Evolutionary conservation across 257 asterid species (phyloP), one percentile per base, ranked within the genome.

Genomic region (Nyctanthes arbortristis): DNA sequence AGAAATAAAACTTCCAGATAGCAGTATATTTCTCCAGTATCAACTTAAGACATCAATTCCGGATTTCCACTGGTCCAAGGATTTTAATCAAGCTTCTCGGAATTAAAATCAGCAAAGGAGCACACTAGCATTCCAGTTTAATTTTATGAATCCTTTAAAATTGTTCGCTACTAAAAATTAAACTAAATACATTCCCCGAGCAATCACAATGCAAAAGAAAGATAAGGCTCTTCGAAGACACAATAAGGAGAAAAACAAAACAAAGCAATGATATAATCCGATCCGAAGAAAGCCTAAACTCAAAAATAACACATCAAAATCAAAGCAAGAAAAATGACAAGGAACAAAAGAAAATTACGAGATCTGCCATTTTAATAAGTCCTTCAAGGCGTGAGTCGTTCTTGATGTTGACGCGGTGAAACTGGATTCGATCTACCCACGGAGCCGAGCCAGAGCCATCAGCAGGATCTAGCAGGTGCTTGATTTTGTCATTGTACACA

Each of bases 401-500:
- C 72, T 72, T 77, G 13, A 77, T 77, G 67, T 77, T 77, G 9
- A 77, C 66, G 31, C 79, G 66, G 47, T 77, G 81, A 24, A 76
- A 76, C 57, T 81, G 80, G 56, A 84, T 79, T 11, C 87, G 84
- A 45, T 73, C 83, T 14, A 66, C 72, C 81, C 82, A 82, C 3
- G 74, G 58, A 11, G 64, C 79, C 2, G 80, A 66, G 5, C 59
- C 59, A 5, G 59, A 52, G 5, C 14, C 47, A 39, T 9, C 31
- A 13, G 73, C 8, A 4, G 82, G 82, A 63, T 82, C 85, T 7
- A 82, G 73, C 33, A 82, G 72, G 31, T 82, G 87, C 73, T 77
- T 79, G 76, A 82, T 82, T 72, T 82, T 82, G 64, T 79, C 87
- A 63, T 25, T 79, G 55, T 77, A 79, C 8, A 83, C 85, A 20